Conservation (phyloP, 306 rosid genomes). For the Arachis stenosperma region DNA sequence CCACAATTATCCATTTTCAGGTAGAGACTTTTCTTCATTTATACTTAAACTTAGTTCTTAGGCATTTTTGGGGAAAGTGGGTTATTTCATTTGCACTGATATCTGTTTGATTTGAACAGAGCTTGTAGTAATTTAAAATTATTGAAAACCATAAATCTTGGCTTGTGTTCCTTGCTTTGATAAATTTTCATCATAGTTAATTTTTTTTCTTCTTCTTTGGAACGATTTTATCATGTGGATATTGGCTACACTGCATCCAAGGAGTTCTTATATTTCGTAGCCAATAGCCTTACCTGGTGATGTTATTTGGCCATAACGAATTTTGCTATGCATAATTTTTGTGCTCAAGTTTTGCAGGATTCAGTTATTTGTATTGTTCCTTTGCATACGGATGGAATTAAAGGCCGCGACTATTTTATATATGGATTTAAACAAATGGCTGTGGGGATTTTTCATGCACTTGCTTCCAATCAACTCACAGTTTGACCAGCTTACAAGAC, state of each 20-base stretch:
- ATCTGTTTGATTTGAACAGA: conserved; percentile 4
- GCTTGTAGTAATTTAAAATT: conserved; percentile 2
- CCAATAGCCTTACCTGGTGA: conserved; percentile 24
- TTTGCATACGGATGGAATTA: conserved; percentile 44
- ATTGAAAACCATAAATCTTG: background rate
- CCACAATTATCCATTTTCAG: conserved; percentile 96
- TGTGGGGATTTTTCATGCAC: conserved; percentile 19
- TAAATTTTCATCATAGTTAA: background rate
- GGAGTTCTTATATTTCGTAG: conserved; percentile 5
- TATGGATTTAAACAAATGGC: conserved; percentile 22
- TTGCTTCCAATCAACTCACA: background rate
- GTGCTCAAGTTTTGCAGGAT: conserved; percentile 62
- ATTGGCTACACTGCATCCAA: conserved; percentile 5
- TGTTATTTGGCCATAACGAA: conserved; percentile 21
- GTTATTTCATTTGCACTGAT: conserved; percentile 1
- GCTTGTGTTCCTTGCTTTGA: conserved; percentile 3
- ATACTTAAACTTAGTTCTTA: background rate
- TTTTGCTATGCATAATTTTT: conserved; percentile 37
- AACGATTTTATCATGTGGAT: conserved; percentile 6
- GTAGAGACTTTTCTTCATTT: conserved; percentile 48
- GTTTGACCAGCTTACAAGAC: conserved; percentile 21
- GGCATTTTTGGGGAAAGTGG: conserved; percentile 2
- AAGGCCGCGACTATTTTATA: conserved; percentile 24
- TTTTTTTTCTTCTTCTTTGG: too few species aligned
- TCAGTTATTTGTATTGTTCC: conserved; percentile 39